Conservation (phyloP, 805 yeast species). For the Soucietia sequanensis region DNA sequence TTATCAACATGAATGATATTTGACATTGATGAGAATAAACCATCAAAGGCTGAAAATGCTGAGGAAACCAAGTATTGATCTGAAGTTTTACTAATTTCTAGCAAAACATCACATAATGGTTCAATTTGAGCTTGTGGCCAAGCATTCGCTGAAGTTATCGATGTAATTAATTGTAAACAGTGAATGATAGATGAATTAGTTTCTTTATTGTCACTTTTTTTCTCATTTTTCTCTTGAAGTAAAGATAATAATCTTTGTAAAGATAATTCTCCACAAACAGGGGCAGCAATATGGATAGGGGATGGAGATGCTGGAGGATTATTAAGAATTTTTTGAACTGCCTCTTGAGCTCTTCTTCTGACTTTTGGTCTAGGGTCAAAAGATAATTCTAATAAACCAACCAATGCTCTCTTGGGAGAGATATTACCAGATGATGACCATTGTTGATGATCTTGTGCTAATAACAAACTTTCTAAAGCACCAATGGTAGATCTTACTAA, state of each 20-base stretch:
- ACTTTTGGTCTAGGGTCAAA: slow-evolving; percentile 93
- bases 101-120: slow-evolving; percentile 68
- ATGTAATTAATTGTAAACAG: slow-evolving; percentile 68
- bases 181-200: slow-evolving; percentile 64
- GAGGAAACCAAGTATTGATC: slow-evolving; percentile 84
- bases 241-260: slow-evolving; percentile 52
- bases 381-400: slow-evolving; percentile 73
- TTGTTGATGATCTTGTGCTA: slow-evolving; percentile 75
- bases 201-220: slow-evolving; percentile 46
- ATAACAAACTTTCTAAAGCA: slow-evolving; percentile 71
- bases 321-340: slow-evolving; percentile 62
- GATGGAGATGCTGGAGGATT: slow-evolving; percentile 77
- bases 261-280: slow-evolving; percentile 65
- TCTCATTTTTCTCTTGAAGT: slow-evolving; percentile 32
- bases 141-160: slow-evolving; percentile 69
- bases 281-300: slow-evolving; percentile 75
- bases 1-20: slow-evolving; percentile 60
- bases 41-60: slow-evolving; percentile 81
- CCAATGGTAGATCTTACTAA: slow-evolving; percentile 82
- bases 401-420: slow-evolving; percentile 80
- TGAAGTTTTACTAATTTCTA: slow-evolving; percentile 74
- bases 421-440: slow-evolving; percentile 64
- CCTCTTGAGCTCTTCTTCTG: slow-evolving; percentile 91
- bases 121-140: slow-evolving; percentile 79
- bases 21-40: slow-evolving; percentile 66